A percentile compares a stretch with the other conserved stretches of the same genome.
Conservation (phyloP, 164 flowering plant genomes). For the Vitis rupestris region DNA sequence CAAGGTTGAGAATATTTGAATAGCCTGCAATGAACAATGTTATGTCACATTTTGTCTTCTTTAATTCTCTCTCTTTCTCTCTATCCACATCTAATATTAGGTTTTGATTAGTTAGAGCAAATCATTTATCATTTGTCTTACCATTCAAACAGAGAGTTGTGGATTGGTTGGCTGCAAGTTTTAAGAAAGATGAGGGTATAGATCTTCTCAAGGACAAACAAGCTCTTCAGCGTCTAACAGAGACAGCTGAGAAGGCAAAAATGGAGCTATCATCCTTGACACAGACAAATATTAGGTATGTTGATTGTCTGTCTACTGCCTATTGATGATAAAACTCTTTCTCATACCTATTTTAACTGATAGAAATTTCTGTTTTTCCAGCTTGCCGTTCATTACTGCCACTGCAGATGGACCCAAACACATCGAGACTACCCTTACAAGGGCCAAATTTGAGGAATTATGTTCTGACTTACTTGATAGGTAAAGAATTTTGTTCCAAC, state of each 20-base stretch:
- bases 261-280: conserved; percentile 35
- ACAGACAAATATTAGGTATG: neutral
- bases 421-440: conserved; percentile 79
- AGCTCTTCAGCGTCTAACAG: conserved; percentile 28
- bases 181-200: conserved; percentile 40
- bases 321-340: neutral
- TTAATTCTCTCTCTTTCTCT: too few relatives aligned
- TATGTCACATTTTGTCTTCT: neutral
- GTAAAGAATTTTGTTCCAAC: conserved; percentile 20
- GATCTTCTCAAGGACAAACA: conserved; percentile 28
- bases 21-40: neutral
- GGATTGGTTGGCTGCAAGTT: conserved; percentile 35
- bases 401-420: conserved; percentile 88
- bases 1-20: conserved; percentile 38
- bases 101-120: too few relatives aligned
- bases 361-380: conserved; percentile 23
- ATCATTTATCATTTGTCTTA: too few relatives aligned
- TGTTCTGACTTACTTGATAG: conserved; percentile 85
- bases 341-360: conserved; percentile 3
- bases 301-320: neutral
- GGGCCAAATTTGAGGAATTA: conserved; percentile 86
- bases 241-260: conserved; percentile 42
- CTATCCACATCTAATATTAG: too few relatives aligned
- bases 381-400: conserved; percentile 84
- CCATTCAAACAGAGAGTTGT: conserved; percentile 32